Percentiles rank a stretch among this genome's conserved stretches.
phyloP scores from a whole-genome alignment of 2,329 filamentous ascomycete genomes.

The Hymenotorrendiella dingleyae region DNA sequence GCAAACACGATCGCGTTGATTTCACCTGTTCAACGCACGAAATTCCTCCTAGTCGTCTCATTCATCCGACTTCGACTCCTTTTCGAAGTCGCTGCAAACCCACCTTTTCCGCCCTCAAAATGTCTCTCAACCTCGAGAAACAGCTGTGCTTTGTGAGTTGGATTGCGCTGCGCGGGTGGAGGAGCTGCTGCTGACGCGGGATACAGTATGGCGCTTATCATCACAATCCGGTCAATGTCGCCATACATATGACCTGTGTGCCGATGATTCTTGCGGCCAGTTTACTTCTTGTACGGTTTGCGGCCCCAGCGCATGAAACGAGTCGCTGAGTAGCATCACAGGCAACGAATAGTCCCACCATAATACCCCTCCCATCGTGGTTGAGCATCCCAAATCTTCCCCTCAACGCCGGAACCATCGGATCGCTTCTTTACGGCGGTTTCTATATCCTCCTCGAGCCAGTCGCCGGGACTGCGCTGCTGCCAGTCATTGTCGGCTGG shows the following conservation, averaged over 20 bases:
- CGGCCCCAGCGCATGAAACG: constrained; percentile 1
- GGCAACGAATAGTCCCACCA: constrained; percentile 56
- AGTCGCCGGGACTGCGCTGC: constrained; percentile 75
- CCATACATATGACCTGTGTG: constrained; percentile 75
- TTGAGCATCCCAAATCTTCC: constrained; percentile 62
- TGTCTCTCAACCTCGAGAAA: constrained; percentile 73
- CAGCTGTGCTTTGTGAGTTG: constrained; percentile 72
- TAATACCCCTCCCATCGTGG: constrained; percentile 60
- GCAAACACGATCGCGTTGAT: constrained; percentile 10
- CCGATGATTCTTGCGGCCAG: constrained; percentile 67
- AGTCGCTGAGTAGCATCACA: constrained; percentile 31
- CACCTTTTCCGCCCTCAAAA: constrained; percentile 26
- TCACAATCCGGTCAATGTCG: constrained; percentile 69
- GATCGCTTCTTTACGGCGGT: constrained; percentile 61
- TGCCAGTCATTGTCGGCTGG: constrained; percentile 67
- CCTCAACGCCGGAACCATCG: constrained; percentile 60
- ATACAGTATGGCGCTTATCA: constrained; percentile 78
- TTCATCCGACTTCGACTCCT: not conserved
- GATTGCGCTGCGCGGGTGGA: not conserved
- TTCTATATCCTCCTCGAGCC: constrained; percentile 92
- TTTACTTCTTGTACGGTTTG: constrained; percentile 59
- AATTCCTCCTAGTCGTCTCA: not conserved
- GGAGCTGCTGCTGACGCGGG: constrained; percentile 9
- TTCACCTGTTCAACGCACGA: not conserved
- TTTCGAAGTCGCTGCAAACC: not conserved